Evolutionary conservation across 1,284 basidiomycete species (phyloP).

Genomic region (Ustilago shanxiensis): DNA sequence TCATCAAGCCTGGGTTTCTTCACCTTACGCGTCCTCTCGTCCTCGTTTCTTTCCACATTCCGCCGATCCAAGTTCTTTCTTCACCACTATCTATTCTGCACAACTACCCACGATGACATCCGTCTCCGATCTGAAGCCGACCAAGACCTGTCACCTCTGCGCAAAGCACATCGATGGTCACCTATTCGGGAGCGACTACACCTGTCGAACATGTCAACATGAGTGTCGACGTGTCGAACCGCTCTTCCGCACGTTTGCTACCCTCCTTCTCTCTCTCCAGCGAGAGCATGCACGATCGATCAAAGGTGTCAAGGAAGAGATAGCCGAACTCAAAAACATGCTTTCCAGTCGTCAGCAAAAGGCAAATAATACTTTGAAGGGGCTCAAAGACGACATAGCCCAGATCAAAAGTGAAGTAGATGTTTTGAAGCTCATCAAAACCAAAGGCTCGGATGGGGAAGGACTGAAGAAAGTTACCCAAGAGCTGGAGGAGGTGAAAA

Average conservation of each 20-base stretch:
- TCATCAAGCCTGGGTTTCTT: not conserved
- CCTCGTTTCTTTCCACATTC: not conserved
- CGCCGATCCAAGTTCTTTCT: not conserved
- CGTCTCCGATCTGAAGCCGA: not conserved
- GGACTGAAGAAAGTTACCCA: not conserved
- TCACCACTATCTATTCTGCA: not conserved
- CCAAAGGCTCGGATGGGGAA: not conserved
- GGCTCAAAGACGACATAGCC: conserved; percentile 8
- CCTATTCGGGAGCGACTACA: conserved; percentile 6
- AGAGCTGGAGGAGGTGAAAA: not conserved
- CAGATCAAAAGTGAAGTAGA: conserved; percentile 7
- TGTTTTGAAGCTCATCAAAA: not conserved
- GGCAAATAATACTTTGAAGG: conserved; percentile 7
- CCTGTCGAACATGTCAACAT: conserved; percentile 10
- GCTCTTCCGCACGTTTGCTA: not conserved
- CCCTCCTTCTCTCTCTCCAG: not conserved
- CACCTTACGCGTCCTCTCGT: not conserved
- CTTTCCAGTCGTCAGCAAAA: conserved; percentile 13
- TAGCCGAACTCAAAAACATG: conserved; percentile 9
- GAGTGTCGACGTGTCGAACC: conserved; percentile 16
- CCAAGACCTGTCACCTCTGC: conserved; percentile 10
- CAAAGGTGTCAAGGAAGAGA: conserved; percentile 14
- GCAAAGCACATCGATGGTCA: conserved; percentile 5
- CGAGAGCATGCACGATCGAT: conserved; percentile 4
- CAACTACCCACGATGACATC: not conserved